Evolutionary conservation across 129 eudicot genomes (phyloP), one percentile per base, ranked within the genome.

Genomic region (Centaurea solstitialis): DNA sequence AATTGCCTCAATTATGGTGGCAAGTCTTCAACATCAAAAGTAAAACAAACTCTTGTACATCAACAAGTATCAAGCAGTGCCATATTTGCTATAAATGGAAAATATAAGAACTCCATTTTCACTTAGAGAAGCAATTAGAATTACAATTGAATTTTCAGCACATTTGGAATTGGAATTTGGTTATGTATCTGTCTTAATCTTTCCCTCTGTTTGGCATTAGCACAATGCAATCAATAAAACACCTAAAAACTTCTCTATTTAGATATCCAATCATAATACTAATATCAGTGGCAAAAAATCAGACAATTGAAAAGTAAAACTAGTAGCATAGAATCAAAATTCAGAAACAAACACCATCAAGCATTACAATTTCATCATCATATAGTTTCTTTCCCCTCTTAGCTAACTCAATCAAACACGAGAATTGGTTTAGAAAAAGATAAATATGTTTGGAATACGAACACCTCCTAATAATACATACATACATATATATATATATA

Each of bases 391-490:
- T 65, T 50, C 40, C 73, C 73, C 73, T 77, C 40, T 62, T 39
- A 38, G 47, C 39, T 76, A 65, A 65, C 45, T 41, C 28, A 77
- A 77, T 77, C 65, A 77, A 65, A 77, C 24, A 68, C 73, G 15
- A 40, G 23, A 65, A 23, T n/a, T 40, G 3, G 7, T 28, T 41
- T 7, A 41, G 13, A 41, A 41, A 41, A 41, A 41, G 53, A 43
- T 43, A 11, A 10, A 43, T 10, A 10, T 11, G 53, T 43, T 43
- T 43, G 2, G 17, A 43, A 43, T 10, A 43, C 4, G 53, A 43
- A 2, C 13, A 43, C 9, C 9, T 35, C 41, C 24, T 33, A 11
- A 33, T 13, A 12, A 33, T 17, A 33, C 6, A 30, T 30, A 15
- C 17, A 30, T 13, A 15, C 13, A 33, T 26, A 26, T 26, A 30